Evolutionary conservation across 345 rosid genomes (phyloP).

Genomic region (Citropsis articulata): DNA sequence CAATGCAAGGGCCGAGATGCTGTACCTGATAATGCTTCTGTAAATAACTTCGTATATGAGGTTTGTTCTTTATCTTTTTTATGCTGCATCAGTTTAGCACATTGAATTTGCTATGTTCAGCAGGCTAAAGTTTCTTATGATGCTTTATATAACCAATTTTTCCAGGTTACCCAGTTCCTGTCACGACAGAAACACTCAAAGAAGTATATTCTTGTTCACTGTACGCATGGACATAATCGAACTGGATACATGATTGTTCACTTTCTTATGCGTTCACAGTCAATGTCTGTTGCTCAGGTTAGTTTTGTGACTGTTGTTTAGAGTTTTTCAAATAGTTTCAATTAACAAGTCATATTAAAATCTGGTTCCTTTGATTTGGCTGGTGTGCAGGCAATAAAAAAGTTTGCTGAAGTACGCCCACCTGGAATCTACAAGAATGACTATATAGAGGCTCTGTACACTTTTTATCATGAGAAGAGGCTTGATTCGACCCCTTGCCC

Average conservation of each 20-base stretch:
- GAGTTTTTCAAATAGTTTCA: constrained; percentile 3
- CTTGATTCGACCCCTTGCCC: constrained; percentile 75
- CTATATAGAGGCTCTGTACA: constrained; percentile 75
- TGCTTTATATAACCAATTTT: not conserved
- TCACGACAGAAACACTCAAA: constrained; percentile 70
- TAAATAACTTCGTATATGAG: constrained; percentile 84
- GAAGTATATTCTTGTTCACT: constrained; percentile 87
- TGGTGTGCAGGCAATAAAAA: constrained; percentile 65
- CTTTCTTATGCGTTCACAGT: constrained; percentile 78
- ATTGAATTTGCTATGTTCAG: not conserved
- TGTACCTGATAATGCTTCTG: constrained; percentile 84
- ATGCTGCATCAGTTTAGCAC: not conserved
- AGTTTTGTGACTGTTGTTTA: constrained; percentile 14
- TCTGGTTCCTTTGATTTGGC: constrained; percentile 16
- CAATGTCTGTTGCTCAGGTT: constrained; percentile 85
- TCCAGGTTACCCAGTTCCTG: constrained; percentile 76
- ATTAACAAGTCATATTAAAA: not conserved
- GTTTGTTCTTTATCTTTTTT: constrained; percentile 30
- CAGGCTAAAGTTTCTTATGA: not conserved
- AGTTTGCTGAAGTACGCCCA: constrained; percentile 84
- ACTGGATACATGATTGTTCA: constrained; percentile 97
- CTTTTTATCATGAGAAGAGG: constrained; percentile 90
- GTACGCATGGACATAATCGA: constrained; percentile 98
- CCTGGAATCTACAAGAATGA: constrained; percentile 97
- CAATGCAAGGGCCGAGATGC: constrained; percentile 89